Evolutionary conservation across 108 stramenopile species (phyloP).

Genomic region (Craspedostauros australis): DNA sequence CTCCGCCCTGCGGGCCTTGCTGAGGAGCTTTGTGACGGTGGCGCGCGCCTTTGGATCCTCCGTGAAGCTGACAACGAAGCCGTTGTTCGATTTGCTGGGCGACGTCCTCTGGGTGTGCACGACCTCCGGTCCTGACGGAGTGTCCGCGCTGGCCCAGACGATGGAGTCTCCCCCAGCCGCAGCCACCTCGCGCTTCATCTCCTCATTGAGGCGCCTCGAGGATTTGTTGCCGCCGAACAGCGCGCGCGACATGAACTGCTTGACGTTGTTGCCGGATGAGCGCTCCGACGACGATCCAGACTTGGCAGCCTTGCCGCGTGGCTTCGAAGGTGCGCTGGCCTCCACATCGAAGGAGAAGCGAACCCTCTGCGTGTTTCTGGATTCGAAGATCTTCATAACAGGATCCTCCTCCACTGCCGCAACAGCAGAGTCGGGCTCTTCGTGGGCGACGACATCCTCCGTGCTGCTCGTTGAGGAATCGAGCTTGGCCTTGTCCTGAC

Average conservation of each 20-base stretch:
- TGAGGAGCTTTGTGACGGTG: conserved; percentile 32
- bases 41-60: conserved; percentile 38
- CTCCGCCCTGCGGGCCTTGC: conserved; percentile 52
- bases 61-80: conserved; percentile 21
- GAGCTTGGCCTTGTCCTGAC: too few relatives aligned
- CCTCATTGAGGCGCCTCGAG: conserved; percentile 18
- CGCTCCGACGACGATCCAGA: background rate
- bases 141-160: conserved; percentile 40
- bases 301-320: background rate
- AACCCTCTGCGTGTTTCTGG: conserved; percentile 38
- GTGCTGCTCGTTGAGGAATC: too few relatives aligned
- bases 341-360: conserved; percentile 23
- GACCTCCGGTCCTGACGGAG: conserved; percentile 27
- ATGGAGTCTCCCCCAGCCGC: conserved; percentile 19
- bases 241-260: conserved; percentile 41
- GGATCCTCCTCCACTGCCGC: conserved; percentile 31
- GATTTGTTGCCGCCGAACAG: conserved; percentile 21
- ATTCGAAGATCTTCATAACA: conserved; percentile 39
- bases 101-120: conserved; percentile 15
- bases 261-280: conserved; percentile 15
- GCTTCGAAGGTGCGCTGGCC: background rate
- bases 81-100: background rate
- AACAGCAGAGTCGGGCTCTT: too few relatives aligned
- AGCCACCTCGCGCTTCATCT: conserved; percentile 32
- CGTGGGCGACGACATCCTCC: too few relatives aligned